Evolutionary conservation across 306 rosid genomes (phyloP), one percentile per base, ranked within the genome.

Genomic region (Sophora flavescens): DNA sequence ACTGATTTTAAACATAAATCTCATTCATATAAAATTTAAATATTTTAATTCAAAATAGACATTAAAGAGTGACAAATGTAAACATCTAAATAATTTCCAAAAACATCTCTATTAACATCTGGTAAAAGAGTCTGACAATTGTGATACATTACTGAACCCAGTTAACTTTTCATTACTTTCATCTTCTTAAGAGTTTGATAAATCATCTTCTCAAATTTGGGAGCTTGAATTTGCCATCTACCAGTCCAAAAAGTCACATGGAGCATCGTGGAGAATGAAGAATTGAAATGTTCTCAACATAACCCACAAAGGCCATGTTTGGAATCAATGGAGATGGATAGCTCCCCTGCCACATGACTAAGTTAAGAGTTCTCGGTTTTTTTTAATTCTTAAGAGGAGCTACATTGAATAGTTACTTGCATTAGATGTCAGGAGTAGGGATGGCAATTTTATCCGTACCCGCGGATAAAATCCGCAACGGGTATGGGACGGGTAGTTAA

Each of bases 251-350:
- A 18, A 92, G 87, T 95, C 97, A 92, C 74, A 89, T 85, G 63
- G 90, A 86, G 6, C 93, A 91, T 66, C 89, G 35, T 0, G 95
- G 82, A 0, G 93, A 50, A 70, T 88, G 95, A 64, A 92, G 93
- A 75, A 88, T 89, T 11, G 97, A 47, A 68, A 88, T 70, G 2
- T 95, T 92, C 82, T 92, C 93, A 1, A 92, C 58, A 10, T 86
- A 89, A n/a, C 95, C 97, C 53, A 89, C 84, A 77, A 92, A 89
- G 15, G 91, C 93, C 90, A 92, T 89, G 88, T 87, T 92, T 22
- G 97, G 97, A 82, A 92, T 88, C 82, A 89, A 60, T 47, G n/a
- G n/a, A 91, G 91, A 84, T 91, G 91, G 28, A 91, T 89, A 3
- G 91, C 89, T 54, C 95, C 90, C 86, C 97, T 91, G 68, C 74